phyloP scores from a whole-genome alignment of 495 filamentous ascomycete species.

The Copromyces sp. region DNA sequence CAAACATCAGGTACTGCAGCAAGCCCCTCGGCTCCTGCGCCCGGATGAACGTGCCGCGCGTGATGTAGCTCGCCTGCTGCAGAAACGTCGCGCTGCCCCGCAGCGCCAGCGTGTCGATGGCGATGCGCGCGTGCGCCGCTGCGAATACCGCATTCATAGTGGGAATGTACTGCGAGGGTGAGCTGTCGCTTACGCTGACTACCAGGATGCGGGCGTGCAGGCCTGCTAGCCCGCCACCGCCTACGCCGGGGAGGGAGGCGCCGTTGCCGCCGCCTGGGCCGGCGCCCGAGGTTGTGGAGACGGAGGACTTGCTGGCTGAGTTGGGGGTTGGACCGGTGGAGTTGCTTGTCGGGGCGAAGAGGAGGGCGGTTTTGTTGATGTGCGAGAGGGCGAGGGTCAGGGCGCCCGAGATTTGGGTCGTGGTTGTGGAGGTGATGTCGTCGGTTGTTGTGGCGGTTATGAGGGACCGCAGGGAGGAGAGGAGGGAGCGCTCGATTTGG shows the following conservation, averaged over 20 bases:
- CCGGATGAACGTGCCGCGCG: slow-evolving; percentile 76
- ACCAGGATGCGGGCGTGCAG: slow-evolving; percentile 79
- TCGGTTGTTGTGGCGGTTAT: slow-evolving; percentile 51
- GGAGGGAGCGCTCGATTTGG: slow-evolving; percentile 68
- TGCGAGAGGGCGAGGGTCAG: slow-evolving; percentile 81
- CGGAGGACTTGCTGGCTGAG: slow-evolving; percentile 11
- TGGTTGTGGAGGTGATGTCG: slow-evolving; percentile 51
- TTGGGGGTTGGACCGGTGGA: slow-evolving; percentile 11
- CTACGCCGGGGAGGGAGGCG: slow-evolving; percentile 20
- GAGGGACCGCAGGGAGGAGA: slow-evolving; percentile 57
- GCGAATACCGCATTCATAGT: slow-evolving; percentile 98
- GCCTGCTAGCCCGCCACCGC: slow-evolving; percentile 28
- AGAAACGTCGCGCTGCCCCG: slow-evolving; percentile 77
- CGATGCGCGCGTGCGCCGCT: slow-evolving; percentile 71
- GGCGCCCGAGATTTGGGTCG: slow-evolving; percentile 78
- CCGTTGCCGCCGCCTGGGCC: slow-evolving; percentile 16
- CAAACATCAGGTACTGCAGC: slow-evolving; percentile 90
- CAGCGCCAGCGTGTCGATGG: slow-evolving; percentile 83
- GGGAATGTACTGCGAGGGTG: slow-evolving; percentile 86
- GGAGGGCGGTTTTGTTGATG: slow-evolving; percentile 54
- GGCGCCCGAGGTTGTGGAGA: slow-evolving; percentile 16
- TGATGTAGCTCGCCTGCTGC: slow-evolving; percentile 88
- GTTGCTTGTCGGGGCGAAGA: slow-evolving; percentile 22
- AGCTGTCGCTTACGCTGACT: slow-evolving; percentile 69
- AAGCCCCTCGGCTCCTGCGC: slow-evolving; percentile 52